phyloP scores from a whole-genome alignment of 2,329 filamentous ascomycete genomes.

The Berkeleyomyces rouxiae region DNA sequence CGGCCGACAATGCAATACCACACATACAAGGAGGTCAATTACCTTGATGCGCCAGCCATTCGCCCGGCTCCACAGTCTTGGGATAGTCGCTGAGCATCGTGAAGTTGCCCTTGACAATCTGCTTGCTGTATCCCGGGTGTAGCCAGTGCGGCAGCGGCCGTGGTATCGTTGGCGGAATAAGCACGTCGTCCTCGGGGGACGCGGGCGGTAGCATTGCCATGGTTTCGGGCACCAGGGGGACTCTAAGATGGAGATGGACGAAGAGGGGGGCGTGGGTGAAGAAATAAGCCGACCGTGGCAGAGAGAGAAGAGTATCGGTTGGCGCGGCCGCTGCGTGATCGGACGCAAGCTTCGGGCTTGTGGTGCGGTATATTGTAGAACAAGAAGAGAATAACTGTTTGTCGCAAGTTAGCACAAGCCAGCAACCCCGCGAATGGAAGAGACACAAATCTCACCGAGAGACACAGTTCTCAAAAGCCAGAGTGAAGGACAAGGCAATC shows the following conservation, averaged over 20 bases:
- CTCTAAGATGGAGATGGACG: background rate
- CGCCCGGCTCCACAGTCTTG: slow-evolving; percentile 66
- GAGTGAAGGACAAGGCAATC: background rate
- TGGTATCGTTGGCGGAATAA: slow-evolving; percentile 12
- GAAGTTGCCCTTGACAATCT: slow-evolving; percentile 82
- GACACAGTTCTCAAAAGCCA: too few species aligned
- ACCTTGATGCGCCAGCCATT: slow-evolving; percentile 83
- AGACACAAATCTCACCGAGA: too few species aligned
- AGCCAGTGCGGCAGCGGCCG: slow-evolving; percentile 43
- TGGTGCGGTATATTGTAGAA: background rate
- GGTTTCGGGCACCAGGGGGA: background rate
- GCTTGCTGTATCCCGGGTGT: slow-evolving; percentile 48
- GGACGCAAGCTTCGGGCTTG: background rate
- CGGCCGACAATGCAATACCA: background rate
- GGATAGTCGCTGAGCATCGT: slow-evolving; percentile 74
- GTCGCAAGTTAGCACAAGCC: background rate
- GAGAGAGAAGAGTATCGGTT: background rate
- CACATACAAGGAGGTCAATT: background rate
- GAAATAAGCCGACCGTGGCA: background rate
- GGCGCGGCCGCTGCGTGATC: background rate
- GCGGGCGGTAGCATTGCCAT: slow-evolving; percentile 5
- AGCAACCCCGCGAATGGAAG: background rate
- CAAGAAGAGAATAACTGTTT: background rate
- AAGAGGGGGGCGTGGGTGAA: background rate
- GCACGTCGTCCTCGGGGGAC: slow-evolving; percentile 10